Evolutionary conservation across 768 basidiomycete species (phyloP).

Genomic region (Lactarius psammicola): DNA sequence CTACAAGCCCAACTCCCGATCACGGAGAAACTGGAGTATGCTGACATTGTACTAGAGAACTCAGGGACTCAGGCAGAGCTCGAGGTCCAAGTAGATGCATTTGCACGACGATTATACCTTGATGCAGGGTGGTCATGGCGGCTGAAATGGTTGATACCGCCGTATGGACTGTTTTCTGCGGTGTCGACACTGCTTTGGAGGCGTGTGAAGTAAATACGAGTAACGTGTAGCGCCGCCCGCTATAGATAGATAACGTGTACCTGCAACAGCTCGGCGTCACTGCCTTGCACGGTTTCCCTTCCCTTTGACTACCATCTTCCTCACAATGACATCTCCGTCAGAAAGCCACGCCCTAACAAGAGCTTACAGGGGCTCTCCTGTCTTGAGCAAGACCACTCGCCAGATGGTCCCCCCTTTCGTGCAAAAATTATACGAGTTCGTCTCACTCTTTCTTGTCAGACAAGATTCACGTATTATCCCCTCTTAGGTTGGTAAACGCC

Average conservation of each 20-base stretch:
- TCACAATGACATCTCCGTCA: conserved; percentile 26
- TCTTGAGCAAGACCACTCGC: conserved; percentile 47
- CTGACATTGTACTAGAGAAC: conserved; percentile 87
- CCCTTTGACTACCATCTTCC: not conserved
- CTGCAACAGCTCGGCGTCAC: not conserved
- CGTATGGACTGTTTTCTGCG: conserved; percentile 50
- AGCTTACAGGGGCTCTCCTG: conserved; percentile 40
- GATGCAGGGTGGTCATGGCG: conserved; percentile 58
- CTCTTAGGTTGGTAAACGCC: conserved; percentile 86
- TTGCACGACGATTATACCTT: conserved; percentile 43
- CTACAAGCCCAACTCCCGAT: conserved; percentile 82
- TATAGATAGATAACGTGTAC: not conserved
- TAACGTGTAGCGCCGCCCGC: too few species aligned
- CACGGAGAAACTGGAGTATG: conserved; percentile 74
- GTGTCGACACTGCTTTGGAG: conserved; percentile 41
- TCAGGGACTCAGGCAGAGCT: conserved; percentile 73
- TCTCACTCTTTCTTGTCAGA: conserved; percentile 31
- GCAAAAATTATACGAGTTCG: conserved; percentile 90
- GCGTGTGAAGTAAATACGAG: conserved; percentile 29
- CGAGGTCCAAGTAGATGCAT: conserved; percentile 48
- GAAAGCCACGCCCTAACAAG: conserved; percentile 60
- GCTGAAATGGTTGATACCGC: conserved; percentile 62
- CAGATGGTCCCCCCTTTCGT: conserved; percentile 77
- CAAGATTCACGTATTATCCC: conserved; percentile 14
- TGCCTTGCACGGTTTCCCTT: not conserved